Base-by-base conservation (phyloP, 2,329 filamentous ascomycete species). In the Pseudovirgaria hyperparasitica region DNA sequence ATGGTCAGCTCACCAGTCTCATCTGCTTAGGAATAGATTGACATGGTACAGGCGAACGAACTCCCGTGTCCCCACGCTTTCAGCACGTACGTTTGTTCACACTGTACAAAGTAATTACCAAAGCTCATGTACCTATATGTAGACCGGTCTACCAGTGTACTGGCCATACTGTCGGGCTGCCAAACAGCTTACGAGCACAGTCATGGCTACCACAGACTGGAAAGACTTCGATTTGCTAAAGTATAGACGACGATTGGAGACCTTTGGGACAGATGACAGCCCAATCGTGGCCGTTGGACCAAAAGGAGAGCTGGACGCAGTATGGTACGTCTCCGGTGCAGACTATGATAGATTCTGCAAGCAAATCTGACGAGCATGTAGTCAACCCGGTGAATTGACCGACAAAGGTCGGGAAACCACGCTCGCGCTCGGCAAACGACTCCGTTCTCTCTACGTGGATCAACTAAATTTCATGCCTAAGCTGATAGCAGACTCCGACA, bases 101-200 rank as follows among this genome's bases (percentile, higher is more conserved):
- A 18, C 5, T 8, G 9, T 25, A 5, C 5, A 22, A 10, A 24
- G 14, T n/a, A n/a, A n/a, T n/a, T n/a, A n/a, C n/a, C n/a, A n/a
- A n/a, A n/a, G n/a, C n/a, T n/a, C n/a, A n/a, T n/a, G n/a, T n/a
- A 20, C 8, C n/a, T 28, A 4, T 15, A 5, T 16, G 22, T 13
- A 53, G 49, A 45, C 49, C 15, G 50, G 50, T 9, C 34, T 54
- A 19, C 26, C 22, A 28, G 23, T 37, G 65, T 66, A 74, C 55
- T 98, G 90, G 90, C 84, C 90, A 2, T 96, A 94, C 57, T 98
- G 90, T 58, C 70, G 71, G 38, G 72, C 76, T 29, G 81, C 80
- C 13, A 70, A 72, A 32, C 75, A 77, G 38, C 67, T 96, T 48
- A 71, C 65, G 15, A 69, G 70, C 32, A 65, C 71, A 33, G 65